Base-by-base conservation (phyloP, 2,329 filamentous ascomycete species). In the Fusarium secorum region DNA sequence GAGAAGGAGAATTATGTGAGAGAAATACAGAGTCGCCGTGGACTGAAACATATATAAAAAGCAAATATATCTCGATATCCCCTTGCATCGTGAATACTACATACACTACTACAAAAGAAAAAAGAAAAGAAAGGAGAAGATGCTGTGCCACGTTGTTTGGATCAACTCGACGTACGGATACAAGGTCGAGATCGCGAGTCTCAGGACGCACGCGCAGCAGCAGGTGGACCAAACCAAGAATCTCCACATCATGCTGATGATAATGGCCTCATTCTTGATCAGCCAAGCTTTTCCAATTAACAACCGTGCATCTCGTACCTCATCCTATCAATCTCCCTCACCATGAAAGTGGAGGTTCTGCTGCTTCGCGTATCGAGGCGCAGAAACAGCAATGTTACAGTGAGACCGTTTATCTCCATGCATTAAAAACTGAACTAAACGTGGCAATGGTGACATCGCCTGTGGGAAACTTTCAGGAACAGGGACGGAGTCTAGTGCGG, bases 191-290 rank as follows among this genome's bases (percentile, higher is more conserved):
- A 63, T 62, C 26, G 48, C 38, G 22, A 67, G 32, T 53, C 38
- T 67, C 63, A 67, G 38, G 33, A 38, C 7, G 22, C 44, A 60
- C 35, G 24, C 52, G 48, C 18, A 45, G 24, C 55, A 62, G 36
- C 38, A 62, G 49, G 46, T 36, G 58, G 64, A 64, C 60, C 17
- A 70, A 38, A 14, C 36, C 36, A 45, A 45, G 5, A 32, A 42
- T 57, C 28, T 70, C 69, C 69, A 71, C 69, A 56, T 61, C 33
- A 68, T 60, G 46, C 68, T 26, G 56, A 54, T 66, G 53, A 52
- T 35, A 55, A 49, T 71, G 68, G 69, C 52, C 56, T 71, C 58
- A 71, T 72, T 70, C 41, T 70, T 72, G 53, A 72, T 71, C 56
- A 70, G 70, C 60, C 69, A 66, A 58, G 68, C 44, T 45, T 67